These are phyloP conservation scores for Nemania serpens DNA, from an alignment of 2,329 filamentous ascomycete species.

Conservation along the genomic window DNA sequence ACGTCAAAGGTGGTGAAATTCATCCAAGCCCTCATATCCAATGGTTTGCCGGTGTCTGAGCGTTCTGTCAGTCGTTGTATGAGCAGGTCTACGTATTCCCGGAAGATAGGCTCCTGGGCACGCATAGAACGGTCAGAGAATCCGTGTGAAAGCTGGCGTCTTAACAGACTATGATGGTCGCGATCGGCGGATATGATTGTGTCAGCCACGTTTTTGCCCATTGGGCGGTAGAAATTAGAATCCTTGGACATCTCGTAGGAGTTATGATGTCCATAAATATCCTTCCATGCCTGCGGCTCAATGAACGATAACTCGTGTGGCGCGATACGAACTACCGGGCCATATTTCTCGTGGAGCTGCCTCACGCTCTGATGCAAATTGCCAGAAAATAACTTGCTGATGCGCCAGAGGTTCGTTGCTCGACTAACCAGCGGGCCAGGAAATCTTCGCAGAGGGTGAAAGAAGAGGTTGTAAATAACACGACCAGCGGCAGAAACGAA, in stretches of 20 bases:
- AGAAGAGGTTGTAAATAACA: conserved; percentile 22
- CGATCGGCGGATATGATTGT: conserved; percentile 8
- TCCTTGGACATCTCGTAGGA: conserved; percentile 18
- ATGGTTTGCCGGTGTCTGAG: background rate
- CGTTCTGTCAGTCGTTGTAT: conserved; percentile 19
- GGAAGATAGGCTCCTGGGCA: conserved; percentile 32
- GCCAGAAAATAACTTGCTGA: conserved; percentile 6
- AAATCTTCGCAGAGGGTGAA: conserved; percentile 22
- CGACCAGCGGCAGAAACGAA: background rate
- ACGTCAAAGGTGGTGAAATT: conserved; percentile 34
- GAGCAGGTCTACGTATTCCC: conserved; percentile 31
- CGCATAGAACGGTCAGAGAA: conserved; percentile 31
- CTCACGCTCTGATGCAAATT: conserved; percentile 3
- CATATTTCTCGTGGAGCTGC: conserved; percentile 21
- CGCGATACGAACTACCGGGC: conserved; percentile 20
- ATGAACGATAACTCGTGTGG: conserved; percentile 18
- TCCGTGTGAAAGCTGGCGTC: conserved; percentile 26
- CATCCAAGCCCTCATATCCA: conserved; percentile 24
- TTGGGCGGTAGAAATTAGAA: conserved; percentile 12
- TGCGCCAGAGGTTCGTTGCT: conserved; percentile 13
- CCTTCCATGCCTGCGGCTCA: conserved; percentile 22
- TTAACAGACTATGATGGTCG: conserved; percentile 15
- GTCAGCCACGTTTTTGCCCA: conserved; percentile 7
- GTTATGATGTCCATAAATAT: conserved; percentile 22
- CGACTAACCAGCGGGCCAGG: conserved; percentile 19